These are phyloP conservation scores for Panellus pusillus DNA, from an alignment of 768 basidiomycete genomes.

Conservation along the genomic window DNA sequence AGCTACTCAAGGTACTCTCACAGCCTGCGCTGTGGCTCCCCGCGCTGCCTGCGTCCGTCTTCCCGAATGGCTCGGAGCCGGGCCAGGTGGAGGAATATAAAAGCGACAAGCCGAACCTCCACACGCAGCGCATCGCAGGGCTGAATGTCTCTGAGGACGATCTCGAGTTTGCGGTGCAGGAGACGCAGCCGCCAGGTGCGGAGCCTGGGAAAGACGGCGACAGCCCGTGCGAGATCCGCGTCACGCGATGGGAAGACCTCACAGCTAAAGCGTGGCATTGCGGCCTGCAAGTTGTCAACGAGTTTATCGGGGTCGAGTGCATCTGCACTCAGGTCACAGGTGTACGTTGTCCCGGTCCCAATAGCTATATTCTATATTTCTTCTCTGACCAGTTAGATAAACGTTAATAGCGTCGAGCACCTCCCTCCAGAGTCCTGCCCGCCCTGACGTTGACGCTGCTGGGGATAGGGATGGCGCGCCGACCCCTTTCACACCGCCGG, in stretches of 20 bases:
- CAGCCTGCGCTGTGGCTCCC: slow-evolving; percentile 74
- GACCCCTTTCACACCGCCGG: no score
- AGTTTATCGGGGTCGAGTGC: slow-evolving; percentile 66
- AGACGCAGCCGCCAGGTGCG: slow-evolving; percentile 42
- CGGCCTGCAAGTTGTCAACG: slow-evolving; percentile 65
- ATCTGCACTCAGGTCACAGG: slow-evolving; percentile 80
- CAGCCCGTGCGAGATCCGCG: slow-evolving; percentile 27
- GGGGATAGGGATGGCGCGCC: no score
- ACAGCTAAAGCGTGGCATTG: slow-evolving; percentile 73
- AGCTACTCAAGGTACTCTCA: slow-evolving; percentile 65
- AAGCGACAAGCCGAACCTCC: slow-evolving; percentile 57
- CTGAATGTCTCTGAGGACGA: slow-evolving; percentile 62
- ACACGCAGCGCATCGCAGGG: slow-evolving; percentile 57
- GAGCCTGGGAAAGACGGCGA: slow-evolving; percentile 26
- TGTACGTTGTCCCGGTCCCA: slow-evolving; percentile 57
- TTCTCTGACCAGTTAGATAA: not conserved
- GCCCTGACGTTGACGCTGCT: slow-evolving; percentile 71
- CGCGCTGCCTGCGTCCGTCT: slow-evolving; percentile 38
- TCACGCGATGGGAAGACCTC: slow-evolving; percentile 68
- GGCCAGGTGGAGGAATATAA: slow-evolving; percentile 27
- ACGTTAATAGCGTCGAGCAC: slow-evolving; percentile 79
- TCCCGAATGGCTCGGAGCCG: slow-evolving; percentile 28
- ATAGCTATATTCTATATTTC: slow-evolving; percentile 1
- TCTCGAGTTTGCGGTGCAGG: slow-evolving; percentile 52
- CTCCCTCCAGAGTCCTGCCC: slow-evolving; percentile 57